Percentiles rank a stretch among this genome's conserved stretches.
phyloP scores from a whole-genome alignment of 352 stramenopile genomes.

The Pythium sukuiense region DNA sequence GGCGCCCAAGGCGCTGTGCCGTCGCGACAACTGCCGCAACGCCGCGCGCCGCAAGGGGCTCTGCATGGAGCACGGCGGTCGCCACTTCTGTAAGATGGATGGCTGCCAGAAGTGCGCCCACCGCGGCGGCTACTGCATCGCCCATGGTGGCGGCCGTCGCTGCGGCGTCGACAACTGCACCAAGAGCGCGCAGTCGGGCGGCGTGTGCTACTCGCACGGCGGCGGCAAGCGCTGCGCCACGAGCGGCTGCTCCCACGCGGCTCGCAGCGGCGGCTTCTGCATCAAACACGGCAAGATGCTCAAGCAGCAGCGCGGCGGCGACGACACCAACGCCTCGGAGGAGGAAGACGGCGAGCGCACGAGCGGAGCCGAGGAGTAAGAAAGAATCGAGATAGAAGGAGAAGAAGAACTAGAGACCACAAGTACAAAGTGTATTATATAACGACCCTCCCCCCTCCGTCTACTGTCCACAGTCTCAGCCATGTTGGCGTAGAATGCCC shows the following conservation, averaged over 20 bases:
- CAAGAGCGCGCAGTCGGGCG: slow-evolving; percentile 80
- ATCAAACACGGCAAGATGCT: slow-evolving; percentile 84
- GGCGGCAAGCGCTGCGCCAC: slow-evolving; percentile 81
- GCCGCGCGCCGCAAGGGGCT: slow-evolving; percentile 76
- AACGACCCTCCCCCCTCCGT: neutral
- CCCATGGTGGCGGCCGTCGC: slow-evolving; percentile 72
- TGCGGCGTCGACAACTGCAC: slow-evolving; percentile 71
- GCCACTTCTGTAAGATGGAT: slow-evolving; percentile 85
- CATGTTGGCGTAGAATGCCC: neutral
- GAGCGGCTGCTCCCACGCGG: slow-evolving; percentile 71
- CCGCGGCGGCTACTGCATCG: slow-evolving; percentile 80
- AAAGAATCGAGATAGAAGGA: neutral
- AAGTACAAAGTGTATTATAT: slow-evolving; percentile 13
- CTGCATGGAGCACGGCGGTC: slow-evolving; percentile 86
- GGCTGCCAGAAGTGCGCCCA: slow-evolving; percentile 83
- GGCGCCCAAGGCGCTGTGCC: slow-evolving; percentile 39
- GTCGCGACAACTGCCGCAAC: slow-evolving; percentile 69
- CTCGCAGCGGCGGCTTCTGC: slow-evolving; percentile 77
- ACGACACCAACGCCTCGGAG: neutral
- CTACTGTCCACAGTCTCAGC: neutral
- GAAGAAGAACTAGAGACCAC: neutral
- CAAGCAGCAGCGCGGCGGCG: slow-evolving; percentile 20
- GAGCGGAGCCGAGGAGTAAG: slow-evolving; percentile 12
- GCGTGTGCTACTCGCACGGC: slow-evolving; percentile 84
- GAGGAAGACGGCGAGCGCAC: slow-evolving; percentile 6